These are phyloP conservation scores for Thelephora ganbajun DNA, from an alignment of 768 basidiomycete species.

Conservation along the genomic window DNA sequence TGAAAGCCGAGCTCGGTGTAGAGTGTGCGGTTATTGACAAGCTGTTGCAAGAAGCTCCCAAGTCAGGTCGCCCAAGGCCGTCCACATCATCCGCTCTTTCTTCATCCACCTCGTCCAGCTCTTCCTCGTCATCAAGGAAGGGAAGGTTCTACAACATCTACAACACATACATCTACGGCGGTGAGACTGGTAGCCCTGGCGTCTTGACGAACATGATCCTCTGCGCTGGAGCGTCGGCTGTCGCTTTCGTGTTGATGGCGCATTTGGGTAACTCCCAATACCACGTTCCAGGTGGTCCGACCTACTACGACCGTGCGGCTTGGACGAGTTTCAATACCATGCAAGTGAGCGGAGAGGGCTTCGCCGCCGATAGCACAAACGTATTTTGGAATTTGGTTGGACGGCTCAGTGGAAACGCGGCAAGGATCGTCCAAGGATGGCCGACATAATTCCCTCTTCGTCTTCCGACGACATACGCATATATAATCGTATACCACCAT, in stretches of 20 bases:
- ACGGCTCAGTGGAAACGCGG: slow-evolving; percentile 61
- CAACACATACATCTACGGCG: slow-evolving; percentile 51
- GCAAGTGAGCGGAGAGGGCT: slow-evolving; percentile 58
- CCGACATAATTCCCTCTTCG: slow-evolving; percentile 33
- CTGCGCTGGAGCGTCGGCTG: slow-evolving; percentile 48
- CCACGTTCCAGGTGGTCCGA: slow-evolving; percentile 48
- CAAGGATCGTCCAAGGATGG: slow-evolving; percentile 64
- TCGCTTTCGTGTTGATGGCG: slow-evolving; percentile 45
- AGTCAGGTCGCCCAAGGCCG: slow-evolving; percentile 18
- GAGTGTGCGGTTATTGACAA: slow-evolving; percentile 69
- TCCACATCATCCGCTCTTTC: not conserved
- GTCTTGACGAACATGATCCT: slow-evolving; percentile 26
- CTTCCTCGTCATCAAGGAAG: slow-evolving; percentile 6
- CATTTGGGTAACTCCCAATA: slow-evolving; percentile 46
- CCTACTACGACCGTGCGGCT: slow-evolving; percentile 62
- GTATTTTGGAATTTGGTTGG: slow-evolving; percentile 56
- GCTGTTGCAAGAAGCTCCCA: slow-evolving; percentile 34
- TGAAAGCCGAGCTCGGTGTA: slow-evolving; percentile 70
- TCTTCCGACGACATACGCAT: not conserved
- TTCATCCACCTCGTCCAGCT: not conserved
- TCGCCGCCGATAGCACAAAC: slow-evolving; percentile 38
- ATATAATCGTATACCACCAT: not conserved
- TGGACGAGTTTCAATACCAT: slow-evolving; percentile 73
- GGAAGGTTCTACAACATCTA: slow-evolving; percentile 73
- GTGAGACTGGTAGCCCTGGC: slow-evolving; percentile 23